A percentile compares a stretch with the other conserved stretches of the same genome.
phyloP scores from a whole-genome alignment of 805 yeast species.

The Wickerhamomyces sydowiorum region DNA sequence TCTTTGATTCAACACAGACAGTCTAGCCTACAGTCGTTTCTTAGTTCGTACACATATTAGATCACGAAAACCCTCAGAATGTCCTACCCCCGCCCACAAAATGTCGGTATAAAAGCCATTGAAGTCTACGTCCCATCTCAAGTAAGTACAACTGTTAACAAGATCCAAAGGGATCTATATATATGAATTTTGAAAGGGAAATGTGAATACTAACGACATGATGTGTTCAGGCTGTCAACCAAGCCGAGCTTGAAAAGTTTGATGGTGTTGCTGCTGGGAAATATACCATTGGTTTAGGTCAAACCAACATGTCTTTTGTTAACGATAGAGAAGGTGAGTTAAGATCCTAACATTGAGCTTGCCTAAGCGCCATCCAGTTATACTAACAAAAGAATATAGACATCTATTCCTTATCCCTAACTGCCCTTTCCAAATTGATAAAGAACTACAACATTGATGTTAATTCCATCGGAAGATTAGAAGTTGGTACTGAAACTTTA shows the following conservation, averaged over 20 bases:
- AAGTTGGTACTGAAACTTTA: conserved; percentile 97
- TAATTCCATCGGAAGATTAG: conserved; percentile 81
- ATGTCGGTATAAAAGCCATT: conserved; percentile 95
- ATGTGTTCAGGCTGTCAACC: conserved; percentile 64
- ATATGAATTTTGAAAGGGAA: too few relatives aligned
- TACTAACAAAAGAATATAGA: conserved; percentile 32
- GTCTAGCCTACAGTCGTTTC: neutral
- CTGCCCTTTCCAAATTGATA: conserved; percentile 75
- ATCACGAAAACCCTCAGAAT: neutral
- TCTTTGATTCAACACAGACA: too few relatives aligned
- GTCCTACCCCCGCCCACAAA: conserved; percentile 45
- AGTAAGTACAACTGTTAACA: conserved; percentile 37
- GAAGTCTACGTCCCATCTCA: conserved; percentile 87
- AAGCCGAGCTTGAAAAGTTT: conserved; percentile 75
- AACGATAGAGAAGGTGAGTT: conserved; percentile 73
- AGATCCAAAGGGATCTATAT: too few relatives aligned
- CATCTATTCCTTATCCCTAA: conserved; percentile 88
- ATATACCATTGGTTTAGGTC: conserved; percentile 98
- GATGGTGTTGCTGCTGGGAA: conserved; percentile 91
- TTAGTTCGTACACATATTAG: too few relatives aligned
- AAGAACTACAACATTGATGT: conserved; percentile 81
- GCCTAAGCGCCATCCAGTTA: neutral
- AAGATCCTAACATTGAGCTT: neutral
- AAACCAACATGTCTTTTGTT: conserved; percentile 96
- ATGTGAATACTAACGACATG: too few relatives aligned